These are phyloP conservation scores for Emergomyces orientalis DNA, from an alignment of 2,329 filamentous ascomycete species.

Conservation along the genomic window DNA sequence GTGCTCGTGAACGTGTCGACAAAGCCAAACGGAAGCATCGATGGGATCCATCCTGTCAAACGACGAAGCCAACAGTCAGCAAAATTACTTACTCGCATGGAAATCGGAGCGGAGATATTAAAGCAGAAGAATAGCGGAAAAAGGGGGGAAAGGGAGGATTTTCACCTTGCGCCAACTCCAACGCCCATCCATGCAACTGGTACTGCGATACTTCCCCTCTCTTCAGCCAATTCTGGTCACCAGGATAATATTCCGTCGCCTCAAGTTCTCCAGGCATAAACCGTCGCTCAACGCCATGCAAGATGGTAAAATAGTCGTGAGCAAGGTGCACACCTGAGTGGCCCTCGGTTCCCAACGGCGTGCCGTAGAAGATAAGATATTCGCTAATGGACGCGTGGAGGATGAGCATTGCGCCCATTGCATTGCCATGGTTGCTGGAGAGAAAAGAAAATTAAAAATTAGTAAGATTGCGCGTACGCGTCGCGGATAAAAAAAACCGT, in stretches of 20 bases:
- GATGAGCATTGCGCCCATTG: conserved; percentile 63
- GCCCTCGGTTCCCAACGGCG: conserved; percentile 73
- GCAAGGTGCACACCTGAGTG: conserved; percentile 83
- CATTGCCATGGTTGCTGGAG: conserved; percentile 9
- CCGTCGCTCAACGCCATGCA: conserved; percentile 65
- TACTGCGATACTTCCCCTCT: conserved; percentile 73
- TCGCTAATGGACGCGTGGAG: conserved; percentile 79
- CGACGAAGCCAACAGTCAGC: neutral
- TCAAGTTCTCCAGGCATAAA: conserved; percentile 60
- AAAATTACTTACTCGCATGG: neutral
- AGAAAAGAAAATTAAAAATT: neutral
- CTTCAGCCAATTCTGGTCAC: conserved; percentile 60
- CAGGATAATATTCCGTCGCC: conserved; percentile 60
- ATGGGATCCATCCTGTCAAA: conserved; percentile 70
- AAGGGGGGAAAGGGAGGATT: neutral
- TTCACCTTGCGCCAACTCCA: conserved; percentile 59
- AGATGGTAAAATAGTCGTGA: conserved; percentile 91
- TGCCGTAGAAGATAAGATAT: conserved; percentile 79
- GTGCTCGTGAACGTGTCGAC: conserved; percentile 73
- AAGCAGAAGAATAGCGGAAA: conserved; percentile 4
- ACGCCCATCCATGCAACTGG: conserved; percentile 70
- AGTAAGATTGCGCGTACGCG: neutral
- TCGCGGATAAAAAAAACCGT: neutral
- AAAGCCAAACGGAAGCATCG: conserved; percentile 84
- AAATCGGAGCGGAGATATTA: conserved; percentile 26